Percentiles rank a stretch among this genome's conserved stretches.
These are phyloP conservation scores for Panicum miliaceum DNA, from an alignment of 176 grass and related monocot genomes.

Conservation along the genomic window DNA sequence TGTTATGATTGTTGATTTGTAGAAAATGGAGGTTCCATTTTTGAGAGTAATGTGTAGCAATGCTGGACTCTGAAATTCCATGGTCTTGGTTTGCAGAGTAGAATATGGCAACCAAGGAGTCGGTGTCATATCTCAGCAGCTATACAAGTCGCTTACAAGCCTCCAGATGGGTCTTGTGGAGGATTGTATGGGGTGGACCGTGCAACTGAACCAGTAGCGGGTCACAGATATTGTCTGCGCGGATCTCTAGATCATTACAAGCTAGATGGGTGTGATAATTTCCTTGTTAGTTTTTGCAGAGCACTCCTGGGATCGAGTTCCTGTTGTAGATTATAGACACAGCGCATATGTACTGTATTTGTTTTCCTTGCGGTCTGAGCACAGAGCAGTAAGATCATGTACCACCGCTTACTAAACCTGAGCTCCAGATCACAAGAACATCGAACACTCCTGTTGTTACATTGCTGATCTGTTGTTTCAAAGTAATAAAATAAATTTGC, in stretches of 20 bases:
- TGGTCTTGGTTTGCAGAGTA: constrained; percentile 50
- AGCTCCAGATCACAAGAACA: constrained; percentile 1
- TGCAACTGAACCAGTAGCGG: constrained; percentile 50
- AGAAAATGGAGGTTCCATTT: neutral
- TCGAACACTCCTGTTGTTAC: neutral
- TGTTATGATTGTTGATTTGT: neutral
- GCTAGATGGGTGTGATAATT: neutral
- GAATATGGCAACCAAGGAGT: constrained; percentile 80
- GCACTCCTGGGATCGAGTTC: neutral
- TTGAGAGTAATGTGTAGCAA: neutral
- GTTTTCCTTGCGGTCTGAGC: neutral
- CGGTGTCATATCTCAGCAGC: constrained; percentile 63
- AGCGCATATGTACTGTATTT: neutral
- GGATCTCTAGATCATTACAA: neutral
- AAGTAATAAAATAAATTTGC: neutral
- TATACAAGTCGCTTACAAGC: constrained; percentile 67
- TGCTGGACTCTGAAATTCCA: neutral
- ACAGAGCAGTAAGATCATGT: neutral
- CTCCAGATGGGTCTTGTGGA: constrained; percentile 71
- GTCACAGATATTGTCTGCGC: neutral
- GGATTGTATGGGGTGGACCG: constrained; percentile 78
- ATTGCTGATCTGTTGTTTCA: neutral
- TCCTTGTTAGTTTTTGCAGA: neutral
- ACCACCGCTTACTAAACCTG: neutral
- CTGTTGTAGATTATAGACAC: constrained; percentile 26